Evolutionary conservation across 1,139 yeast genomes (phyloP).

Genomic region (Pichia cactophila): DNA sequence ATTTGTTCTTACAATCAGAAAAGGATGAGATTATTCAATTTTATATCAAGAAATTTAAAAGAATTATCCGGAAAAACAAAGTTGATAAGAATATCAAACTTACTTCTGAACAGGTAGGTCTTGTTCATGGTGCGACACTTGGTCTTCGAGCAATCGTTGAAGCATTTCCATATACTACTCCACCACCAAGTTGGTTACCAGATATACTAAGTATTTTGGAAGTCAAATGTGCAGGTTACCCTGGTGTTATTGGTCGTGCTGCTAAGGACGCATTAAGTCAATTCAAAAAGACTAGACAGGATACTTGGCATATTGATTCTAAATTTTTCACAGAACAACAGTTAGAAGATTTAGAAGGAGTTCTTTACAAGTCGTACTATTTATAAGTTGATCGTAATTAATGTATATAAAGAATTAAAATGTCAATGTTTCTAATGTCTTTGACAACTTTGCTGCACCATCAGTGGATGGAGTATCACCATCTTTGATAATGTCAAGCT

Average conservation of each 20-base stretch:
- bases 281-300: constrained; percentile 89
- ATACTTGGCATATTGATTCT: constrained; percentile 93
- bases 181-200: constrained; percentile 92
- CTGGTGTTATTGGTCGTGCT: constrained; percentile 76
- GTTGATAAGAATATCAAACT: constrained; percentile 24
- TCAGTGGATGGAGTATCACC: constrained; percentile 39
- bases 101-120: constrained; percentile 31
- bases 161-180: constrained; percentile 87
- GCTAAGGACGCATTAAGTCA: constrained; percentile 78
- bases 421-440: constrained; percentile 55
- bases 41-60: constrained; percentile 35
- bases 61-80: constrained; percentile 30
- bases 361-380: constrained; percentile 86
- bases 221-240: constrained; percentile 56
- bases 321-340: constrained; percentile 70
- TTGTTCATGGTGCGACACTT: constrained; percentile 78
- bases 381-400: constrained; percentile 36
- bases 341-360: constrained; percentile 89
- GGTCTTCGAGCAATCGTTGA: constrained; percentile 85
- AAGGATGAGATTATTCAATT: constrained; percentile 33
- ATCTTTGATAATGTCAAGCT: constrained; percentile 28
- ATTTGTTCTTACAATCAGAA: constrained; percentile 61
- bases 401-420: constrained; percentile 32
- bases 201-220: constrained; percentile 62
- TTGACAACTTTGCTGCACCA: constrained; percentile 66